phyloP scores from a whole-genome alignment of 805 yeast genomes.

The Ogataea nonfermentans region DNA sequence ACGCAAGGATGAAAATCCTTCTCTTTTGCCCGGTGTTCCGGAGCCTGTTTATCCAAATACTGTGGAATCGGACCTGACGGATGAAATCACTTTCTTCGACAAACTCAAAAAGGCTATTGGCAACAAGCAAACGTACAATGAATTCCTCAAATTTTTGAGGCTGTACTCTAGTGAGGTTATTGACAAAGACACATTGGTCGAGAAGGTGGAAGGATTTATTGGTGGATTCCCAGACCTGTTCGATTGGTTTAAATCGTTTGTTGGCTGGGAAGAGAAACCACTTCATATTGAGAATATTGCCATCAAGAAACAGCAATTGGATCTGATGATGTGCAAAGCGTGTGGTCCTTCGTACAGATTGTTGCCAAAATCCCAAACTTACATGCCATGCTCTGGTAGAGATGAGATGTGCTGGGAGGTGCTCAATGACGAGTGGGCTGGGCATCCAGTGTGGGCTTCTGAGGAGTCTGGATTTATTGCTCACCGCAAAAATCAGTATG shows the following conservation, averaged over 20 bases:
- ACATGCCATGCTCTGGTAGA: slow-evolving; percentile 96
- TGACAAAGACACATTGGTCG: slow-evolving; percentile 77
- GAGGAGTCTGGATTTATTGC: slow-evolving; percentile 99
- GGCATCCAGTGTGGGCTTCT: slow-evolving; percentile 99
- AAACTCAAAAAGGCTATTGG: slow-evolving; percentile 85
- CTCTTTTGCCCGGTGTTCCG: slow-evolving; percentile 80
- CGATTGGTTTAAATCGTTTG: slow-evolving; percentile 90
- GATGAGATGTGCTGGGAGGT: slow-evolving; percentile 99
- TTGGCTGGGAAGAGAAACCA: slow-evolving; percentile 84
- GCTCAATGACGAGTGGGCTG: slow-evolving; percentile 97
- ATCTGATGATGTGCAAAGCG: slow-evolving; percentile 85
- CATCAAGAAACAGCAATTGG: slow-evolving; percentile 88
- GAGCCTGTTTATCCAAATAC: slow-evolving; percentile 69
- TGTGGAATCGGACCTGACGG: slow-evolving; percentile 62
- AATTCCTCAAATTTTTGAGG: slow-evolving; percentile 84
- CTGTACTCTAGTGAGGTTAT: slow-evolving; percentile 88
- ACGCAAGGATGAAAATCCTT: slow-evolving; percentile 48
- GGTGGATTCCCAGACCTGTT: slow-evolving; percentile 78
- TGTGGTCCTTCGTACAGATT: slow-evolving; percentile 94
- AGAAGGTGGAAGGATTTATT: slow-evolving; percentile 78
- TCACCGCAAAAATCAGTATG: slow-evolving; percentile 97
- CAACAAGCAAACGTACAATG: slow-evolving; percentile 86
- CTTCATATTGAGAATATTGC: slow-evolving; percentile 82
- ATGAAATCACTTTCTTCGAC: slow-evolving; percentile 89
- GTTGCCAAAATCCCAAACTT: slow-evolving; percentile 89